These are phyloP conservation scores for Collariella sp. DNA, from an alignment of 495 filamentous ascomycete genomes.

Conservation along the genomic window DNA sequence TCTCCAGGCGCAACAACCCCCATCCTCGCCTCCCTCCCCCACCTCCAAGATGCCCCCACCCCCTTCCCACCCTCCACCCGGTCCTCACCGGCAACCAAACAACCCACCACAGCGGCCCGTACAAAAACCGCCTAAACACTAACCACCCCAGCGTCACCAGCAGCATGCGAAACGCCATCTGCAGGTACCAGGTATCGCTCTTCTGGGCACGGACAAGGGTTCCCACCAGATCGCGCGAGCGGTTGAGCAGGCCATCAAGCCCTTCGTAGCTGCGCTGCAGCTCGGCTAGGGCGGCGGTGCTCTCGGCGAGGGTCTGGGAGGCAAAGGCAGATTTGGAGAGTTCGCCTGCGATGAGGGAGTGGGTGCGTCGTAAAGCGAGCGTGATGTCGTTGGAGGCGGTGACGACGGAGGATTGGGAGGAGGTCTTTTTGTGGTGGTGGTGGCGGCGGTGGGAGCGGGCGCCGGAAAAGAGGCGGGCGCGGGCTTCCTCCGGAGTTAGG, in stretches of 20 bases:
- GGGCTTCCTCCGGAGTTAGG: conserved; percentile 9
- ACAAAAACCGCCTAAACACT: conserved; percentile 71
- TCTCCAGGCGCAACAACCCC: conserved; percentile 19
- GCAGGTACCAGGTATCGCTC: conserved; percentile 93
- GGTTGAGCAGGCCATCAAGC: conserved; percentile 66
- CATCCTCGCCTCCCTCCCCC: conserved; percentile 24
- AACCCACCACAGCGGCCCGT: conserved; percentile 85
- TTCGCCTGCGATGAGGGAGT: conserved; percentile 73
- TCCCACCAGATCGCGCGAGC: conserved; percentile 62
- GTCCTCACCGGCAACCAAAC: conserved; percentile 65
- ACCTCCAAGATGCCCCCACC: conserved; percentile 30
- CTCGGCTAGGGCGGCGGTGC: conserved; percentile 68
- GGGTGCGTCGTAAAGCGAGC: conserved; percentile 69
- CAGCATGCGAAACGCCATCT: conserved; percentile 77
- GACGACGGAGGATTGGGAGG: conserved; percentile 58
- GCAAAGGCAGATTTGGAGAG: conserved; percentile 80
- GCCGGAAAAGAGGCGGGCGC: conserved; percentile 19
- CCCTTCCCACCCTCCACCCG: conserved; percentile 12
- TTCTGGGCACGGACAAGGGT: conserved; percentile 80
- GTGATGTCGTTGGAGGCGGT: conserved; percentile 79
- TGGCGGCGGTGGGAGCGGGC: conserved; percentile 19
- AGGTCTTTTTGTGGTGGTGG: conserved; percentile 13
- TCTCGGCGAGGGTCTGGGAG: conserved; percentile 72
- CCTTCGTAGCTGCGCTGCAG: conserved; percentile 70
- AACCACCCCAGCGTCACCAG: conserved; percentile 73